Evolutionary conservation across 2,329 filamentous ascomycete species (phyloP).

Genomic region (Scortechinia acanthostroma): DNA sequence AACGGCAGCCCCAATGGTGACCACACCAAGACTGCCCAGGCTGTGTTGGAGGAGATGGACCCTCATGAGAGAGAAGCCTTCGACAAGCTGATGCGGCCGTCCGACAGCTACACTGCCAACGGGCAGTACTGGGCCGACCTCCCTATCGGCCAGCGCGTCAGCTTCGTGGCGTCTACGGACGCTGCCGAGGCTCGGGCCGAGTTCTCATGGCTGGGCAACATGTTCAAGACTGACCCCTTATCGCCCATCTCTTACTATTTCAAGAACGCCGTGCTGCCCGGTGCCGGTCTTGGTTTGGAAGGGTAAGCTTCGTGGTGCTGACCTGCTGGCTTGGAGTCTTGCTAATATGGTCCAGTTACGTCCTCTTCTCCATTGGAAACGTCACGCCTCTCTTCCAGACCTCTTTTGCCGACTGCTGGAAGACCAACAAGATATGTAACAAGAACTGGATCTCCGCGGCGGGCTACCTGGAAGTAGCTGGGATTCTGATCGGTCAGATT

Average conservation of each 20-base stretch:
- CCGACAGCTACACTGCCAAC: constrained; percentile 51
- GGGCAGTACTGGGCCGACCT: constrained; percentile 61
- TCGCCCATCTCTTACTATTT: constrained; percentile 51
- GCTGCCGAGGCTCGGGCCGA: constrained; percentile 41
- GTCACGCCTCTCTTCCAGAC: constrained; percentile 50
- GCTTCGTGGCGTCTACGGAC: constrained; percentile 47
- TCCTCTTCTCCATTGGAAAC: constrained; percentile 63
- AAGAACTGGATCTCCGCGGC: constrained; percentile 50
- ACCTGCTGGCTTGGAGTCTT: neutral
- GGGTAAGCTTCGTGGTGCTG: constrained; percentile 27
- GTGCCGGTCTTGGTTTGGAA: constrained; percentile 56
- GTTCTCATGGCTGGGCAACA: constrained; percentile 37
- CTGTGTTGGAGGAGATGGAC: neutral
- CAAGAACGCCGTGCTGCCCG: constrained; percentile 57
- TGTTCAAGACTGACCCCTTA: constrained; percentile 54
- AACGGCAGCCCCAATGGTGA: no score
- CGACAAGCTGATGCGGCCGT: constrained; percentile 48
- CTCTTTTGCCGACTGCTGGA: constrained; percentile 49
- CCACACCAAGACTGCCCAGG: no score
- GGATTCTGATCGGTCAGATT: constrained; percentile 61
- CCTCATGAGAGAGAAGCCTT: constrained; percentile 49
- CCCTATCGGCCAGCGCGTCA: constrained; percentile 38
- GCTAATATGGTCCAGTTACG: constrained; percentile 38
- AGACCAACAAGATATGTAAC: constrained; percentile 37
- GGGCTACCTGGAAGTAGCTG: constrained; percentile 57